phyloP scores from a whole-genome alignment of 306 rosid species.

The Quercus wislizeni region DNA sequence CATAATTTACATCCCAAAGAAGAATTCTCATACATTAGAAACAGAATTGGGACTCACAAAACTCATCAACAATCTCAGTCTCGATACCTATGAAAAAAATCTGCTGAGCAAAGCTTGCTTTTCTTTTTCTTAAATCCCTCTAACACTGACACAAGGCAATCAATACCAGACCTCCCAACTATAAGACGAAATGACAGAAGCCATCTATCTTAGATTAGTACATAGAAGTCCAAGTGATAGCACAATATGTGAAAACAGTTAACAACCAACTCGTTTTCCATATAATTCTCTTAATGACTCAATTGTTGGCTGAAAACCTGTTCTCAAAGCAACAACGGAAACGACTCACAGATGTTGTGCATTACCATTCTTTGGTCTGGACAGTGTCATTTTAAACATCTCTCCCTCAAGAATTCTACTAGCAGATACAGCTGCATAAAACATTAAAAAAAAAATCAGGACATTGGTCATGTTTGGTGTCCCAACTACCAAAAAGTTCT shows the following conservation, averaged over 20 bases:
- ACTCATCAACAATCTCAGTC: neutral
- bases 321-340: conserved; percentile 48
- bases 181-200: neutral
- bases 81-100: neutral
- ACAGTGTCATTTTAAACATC: conserved; percentile 50
- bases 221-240: neutral
- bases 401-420: conserved; percentile 63
- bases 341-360: conserved; percentile 46
- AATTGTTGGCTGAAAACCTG: conserved; percentile 56
- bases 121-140: neutral
- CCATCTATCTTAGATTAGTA: neutral
- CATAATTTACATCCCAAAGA: neutral
- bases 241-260: neutral
- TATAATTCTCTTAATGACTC: conserved; percentile 45
- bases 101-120: neutral
- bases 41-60: neutral
- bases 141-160: neutral
- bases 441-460: conserved; percentile 6
- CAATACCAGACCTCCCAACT: neutral
- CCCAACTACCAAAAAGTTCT: neutral
- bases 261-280: conserved; percentile 25
- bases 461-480: neutral
- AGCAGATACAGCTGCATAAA: conserved; percentile 39
- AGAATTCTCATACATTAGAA: neutral
- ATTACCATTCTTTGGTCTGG: conserved; percentile 55